phyloP scores from a whole-genome alignment of 2,329 filamentous ascomycete genomes.

The Cercospora nicotianae region DNA sequence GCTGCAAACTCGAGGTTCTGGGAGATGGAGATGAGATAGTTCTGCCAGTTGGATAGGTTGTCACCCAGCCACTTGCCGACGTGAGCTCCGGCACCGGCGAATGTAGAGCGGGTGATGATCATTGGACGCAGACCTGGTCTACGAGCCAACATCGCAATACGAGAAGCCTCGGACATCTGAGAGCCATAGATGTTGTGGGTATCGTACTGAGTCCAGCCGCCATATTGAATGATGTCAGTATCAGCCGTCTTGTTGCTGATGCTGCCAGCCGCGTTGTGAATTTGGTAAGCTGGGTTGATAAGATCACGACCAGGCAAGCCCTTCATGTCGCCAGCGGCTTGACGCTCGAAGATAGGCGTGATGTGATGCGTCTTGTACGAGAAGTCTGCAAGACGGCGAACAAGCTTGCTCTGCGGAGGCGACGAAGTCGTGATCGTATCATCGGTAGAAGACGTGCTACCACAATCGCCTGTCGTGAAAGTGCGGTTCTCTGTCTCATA shows the following conservation, averaged over 20 bases:
- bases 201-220: constrained; percentile 69
- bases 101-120: constrained; percentile 74
- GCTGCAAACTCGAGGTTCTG: constrained; percentile 49
- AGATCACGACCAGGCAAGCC: constrained; percentile 65
- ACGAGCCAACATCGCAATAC: constrained; percentile 64
- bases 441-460: constrained; percentile 28
- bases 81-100: constrained; percentile 66
- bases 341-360: constrained; percentile 23
- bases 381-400: constrained; percentile 24
- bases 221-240: constrained; percentile 67
- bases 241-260: constrained; percentile 55
- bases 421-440: constrained; percentile 38
- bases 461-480: constrained; percentile 36
- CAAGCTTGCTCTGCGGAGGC: constrained; percentile 30
- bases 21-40: constrained; percentile 46
- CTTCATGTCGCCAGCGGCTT: constrained; percentile 33
- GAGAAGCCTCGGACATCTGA: constrained; percentile 69
- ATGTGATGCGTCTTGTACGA: constrained; percentile 18
- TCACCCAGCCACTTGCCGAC: constrained; percentile 65
- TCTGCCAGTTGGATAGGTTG: constrained; percentile 47
- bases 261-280: constrained; percentile 59
- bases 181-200: constrained; percentile 76
- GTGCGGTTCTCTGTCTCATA: constrained; percentile 38
- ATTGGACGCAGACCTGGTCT: constrained; percentile 65
- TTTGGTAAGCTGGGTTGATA: constrained; percentile 64